Conservation (phyloP, 1,284 basidiomycete species). For the Golubevia pallescens region DNA sequence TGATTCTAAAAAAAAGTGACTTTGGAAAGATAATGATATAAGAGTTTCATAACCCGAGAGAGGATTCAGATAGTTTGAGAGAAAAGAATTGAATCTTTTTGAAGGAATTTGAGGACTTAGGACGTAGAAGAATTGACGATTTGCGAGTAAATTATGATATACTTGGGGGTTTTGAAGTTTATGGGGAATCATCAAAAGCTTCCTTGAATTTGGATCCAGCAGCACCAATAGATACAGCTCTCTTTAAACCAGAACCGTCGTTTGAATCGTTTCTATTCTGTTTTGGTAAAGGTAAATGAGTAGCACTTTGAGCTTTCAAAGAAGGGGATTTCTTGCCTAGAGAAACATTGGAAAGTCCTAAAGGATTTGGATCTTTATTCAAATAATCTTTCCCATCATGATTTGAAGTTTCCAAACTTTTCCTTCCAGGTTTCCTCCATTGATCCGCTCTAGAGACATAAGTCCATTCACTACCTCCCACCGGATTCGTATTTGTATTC, state of each 20-base stretch:
- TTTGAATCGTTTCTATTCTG: neutral
- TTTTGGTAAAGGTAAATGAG: neutral
- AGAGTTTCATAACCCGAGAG: too few relatives aligned
- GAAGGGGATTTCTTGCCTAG: too few relatives aligned
- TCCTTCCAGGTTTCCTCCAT: neutral
- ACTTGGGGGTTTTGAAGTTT: too few relatives aligned
- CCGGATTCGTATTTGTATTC: neutral
- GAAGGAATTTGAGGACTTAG: too few relatives aligned
- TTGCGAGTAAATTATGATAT: too few relatives aligned
- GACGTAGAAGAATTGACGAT: too few relatives aligned
- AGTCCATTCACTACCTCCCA: neutral
- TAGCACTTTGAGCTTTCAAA: neutral
- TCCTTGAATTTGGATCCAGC: neutral
- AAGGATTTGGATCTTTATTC: neutral
- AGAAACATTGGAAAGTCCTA: neutral
- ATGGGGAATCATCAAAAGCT: neutral
- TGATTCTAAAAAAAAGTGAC: too few relatives aligned
- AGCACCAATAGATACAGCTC: neutral
- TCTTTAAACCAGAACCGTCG: neutral
- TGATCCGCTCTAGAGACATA: neutral
- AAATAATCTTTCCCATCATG: neutral
- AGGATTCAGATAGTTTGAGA: too few relatives aligned
- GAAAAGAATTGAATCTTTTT: too few relatives aligned
- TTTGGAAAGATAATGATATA: too few relatives aligned
- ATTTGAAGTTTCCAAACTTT: neutral